These are phyloP conservation scores for Hypocreales sp. DNA, from an alignment of 2,329 filamentous ascomycete species.

Conservation along the genomic window DNA sequence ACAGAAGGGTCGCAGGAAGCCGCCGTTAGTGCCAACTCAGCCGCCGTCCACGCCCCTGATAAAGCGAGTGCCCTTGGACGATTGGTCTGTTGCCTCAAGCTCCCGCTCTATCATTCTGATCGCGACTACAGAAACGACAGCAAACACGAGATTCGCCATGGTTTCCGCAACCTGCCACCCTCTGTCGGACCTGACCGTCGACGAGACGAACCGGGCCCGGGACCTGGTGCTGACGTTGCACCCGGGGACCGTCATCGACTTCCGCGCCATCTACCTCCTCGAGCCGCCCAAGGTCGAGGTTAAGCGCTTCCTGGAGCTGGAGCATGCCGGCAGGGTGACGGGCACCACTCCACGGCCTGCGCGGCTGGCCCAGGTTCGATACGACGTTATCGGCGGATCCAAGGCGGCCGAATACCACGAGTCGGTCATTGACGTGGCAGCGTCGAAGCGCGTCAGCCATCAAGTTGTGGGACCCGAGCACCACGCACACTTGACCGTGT, in stretches of 20 bases:
- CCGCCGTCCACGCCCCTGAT: too few relatives aligned
- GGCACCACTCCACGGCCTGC: constrained; percentile 11
- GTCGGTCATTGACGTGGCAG: constrained; percentile 17
- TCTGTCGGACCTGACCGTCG: constrained; percentile 12
- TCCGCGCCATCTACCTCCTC: constrained; percentile 32
- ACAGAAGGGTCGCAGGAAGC: too few relatives aligned
- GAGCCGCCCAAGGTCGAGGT: constrained; percentile 34
- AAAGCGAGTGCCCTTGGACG: too few relatives aligned
- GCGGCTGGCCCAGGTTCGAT: constrained; percentile 26
- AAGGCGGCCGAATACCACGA: constrained; percentile 15
- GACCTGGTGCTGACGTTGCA: constrained; percentile 14
- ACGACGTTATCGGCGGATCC: constrained; percentile 15
- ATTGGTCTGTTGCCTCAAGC: too few relatives aligned
- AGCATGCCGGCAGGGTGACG: constrained; percentile 20
- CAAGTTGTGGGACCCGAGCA: constrained; percentile 12
- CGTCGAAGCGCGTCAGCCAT: constrained; percentile 9
- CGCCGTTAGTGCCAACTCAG: too few relatives aligned
- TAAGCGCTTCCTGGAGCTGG: constrained; percentile 25
- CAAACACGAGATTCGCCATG: too few relatives aligned
- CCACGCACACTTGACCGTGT: constrained; percentile 16
- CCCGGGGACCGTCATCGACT: constrained; percentile 18
- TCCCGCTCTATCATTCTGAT: too few relatives aligned
- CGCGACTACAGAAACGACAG: too few relatives aligned
- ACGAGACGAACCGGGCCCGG: constrained; percentile 18
- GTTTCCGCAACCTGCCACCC: constrained; percentile 13